These are phyloP conservation scores for Mucor ambiguus DNA, from an alignment of 371 early-diverging fungal genomes.

Conservation along the genomic window DNA sequence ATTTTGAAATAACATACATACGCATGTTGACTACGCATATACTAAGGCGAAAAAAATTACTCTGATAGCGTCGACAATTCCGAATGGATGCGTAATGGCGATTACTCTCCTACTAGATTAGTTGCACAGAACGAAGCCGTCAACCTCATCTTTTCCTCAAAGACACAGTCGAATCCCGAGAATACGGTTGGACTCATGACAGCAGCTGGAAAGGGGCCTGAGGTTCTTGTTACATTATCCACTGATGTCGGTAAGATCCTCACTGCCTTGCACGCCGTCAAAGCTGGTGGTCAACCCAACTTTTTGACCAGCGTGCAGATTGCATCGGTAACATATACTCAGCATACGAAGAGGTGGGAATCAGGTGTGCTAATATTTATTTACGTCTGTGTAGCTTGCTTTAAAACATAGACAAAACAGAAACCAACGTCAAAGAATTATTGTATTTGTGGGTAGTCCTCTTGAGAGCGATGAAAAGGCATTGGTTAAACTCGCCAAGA, in stretches of 20 bases:
- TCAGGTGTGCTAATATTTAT: background rate
- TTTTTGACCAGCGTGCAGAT: slow-evolving; percentile 92
- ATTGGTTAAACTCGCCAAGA: slow-evolving; percentile 90
- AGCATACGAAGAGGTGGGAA: no score
- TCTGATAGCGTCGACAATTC: slow-evolving; percentile 92
- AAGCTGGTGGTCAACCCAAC: slow-evolving; percentile 73
- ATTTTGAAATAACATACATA: background rate
- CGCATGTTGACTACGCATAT: background rate
- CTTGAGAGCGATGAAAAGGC: slow-evolving; percentile 81
- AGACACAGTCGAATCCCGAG: slow-evolving; percentile 93
- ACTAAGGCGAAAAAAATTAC: background rate
- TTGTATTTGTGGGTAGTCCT: slow-evolving; percentile 95
- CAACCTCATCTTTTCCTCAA: slow-evolving; percentile 89
- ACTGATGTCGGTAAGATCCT: slow-evolving; percentile 90
- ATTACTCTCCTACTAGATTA: slow-evolving; percentile 94
- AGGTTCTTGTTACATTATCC: slow-evolving; percentile 92
- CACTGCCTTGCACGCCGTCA: slow-evolving; percentile 81
- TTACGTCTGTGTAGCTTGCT: slow-evolving; percentile 66
- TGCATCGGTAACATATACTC: slow-evolving; percentile 85
- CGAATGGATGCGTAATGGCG: slow-evolving; percentile 99
- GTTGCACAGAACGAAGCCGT: slow-evolving; percentile 96
- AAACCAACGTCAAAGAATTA: slow-evolving; percentile 92
- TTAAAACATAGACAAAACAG: slow-evolving; percentile 97
- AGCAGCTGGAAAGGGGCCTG: slow-evolving; percentile 96
- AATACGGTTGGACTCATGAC: slow-evolving; percentile 97